Evolutionary conservation across 345 rosid species (phyloP), one percentile per base, ranked within the genome.

Genomic region (Moricandia arvensis): DNA sequence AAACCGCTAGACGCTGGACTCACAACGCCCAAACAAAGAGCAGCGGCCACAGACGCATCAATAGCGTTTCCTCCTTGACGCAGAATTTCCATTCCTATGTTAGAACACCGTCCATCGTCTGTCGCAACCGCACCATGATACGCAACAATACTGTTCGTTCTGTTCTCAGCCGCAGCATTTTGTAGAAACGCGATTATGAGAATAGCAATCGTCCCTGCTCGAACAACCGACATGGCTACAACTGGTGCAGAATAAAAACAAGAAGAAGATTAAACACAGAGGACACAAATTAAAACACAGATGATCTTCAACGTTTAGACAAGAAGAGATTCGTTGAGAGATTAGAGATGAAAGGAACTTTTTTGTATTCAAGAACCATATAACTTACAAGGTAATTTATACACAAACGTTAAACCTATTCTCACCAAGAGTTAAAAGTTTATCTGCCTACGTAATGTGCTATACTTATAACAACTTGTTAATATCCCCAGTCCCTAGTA

Each of bases 1-100:
- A 86, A 63, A 59, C 90, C 90, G 49, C 89, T 87, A 6, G 90
- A 85, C 15, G 88, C 85, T 0, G 90, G 76, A 76, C 83, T 83
- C 9, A 87, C 88, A 55, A 89, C 91, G n/a, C 89, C 94, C 69
- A 82, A 72, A 72, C 91, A 89, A 3, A 87, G 67, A 3, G 87
- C 57, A 9, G 86, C 75, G 5, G 88, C 94, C 6, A 86, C 88
- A 0, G 91, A 74, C 4, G 88, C 88, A 80, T 89, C 94, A 5
- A 87, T 73, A 0, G 90, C 91, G 41, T 86, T 79, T 18, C 91
- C 93, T 59, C 93, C 86, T 8, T 55, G 51, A 2, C 80, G 74
- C 16, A 87, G 87, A 53, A 75, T 54, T 1, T 26, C 59, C 65
- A 49, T 69, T 29, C 89, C 90, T 1, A 84, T 83, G 5, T 17